phyloP scores from a whole-genome alignment of 2,329 filamentous ascomycete genomes.

The Alternaria infectoria region DNA sequence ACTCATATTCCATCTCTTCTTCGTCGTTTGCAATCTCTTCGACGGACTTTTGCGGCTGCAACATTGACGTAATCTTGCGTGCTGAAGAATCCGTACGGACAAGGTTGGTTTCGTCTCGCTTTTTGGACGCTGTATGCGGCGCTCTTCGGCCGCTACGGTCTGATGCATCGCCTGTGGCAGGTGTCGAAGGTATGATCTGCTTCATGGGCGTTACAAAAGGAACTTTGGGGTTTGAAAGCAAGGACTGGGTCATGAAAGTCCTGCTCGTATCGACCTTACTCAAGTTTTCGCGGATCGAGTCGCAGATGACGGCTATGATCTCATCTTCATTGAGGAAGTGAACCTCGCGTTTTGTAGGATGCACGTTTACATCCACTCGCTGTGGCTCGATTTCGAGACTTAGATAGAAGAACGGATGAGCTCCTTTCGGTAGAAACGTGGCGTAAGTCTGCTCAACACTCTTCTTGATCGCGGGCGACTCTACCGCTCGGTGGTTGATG shows the following conservation, averaged over 20 bases:
- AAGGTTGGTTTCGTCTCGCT: constrained; percentile 81
- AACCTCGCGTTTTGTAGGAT: constrained; percentile 95
- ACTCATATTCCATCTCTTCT: constrained; percentile 72
- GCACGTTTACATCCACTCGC: constrained; percentile 94
- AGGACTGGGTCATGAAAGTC: constrained; percentile 90
- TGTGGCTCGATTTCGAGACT: constrained; percentile 91
- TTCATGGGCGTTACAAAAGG: constrained; percentile 50
- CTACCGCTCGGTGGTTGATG: constrained; percentile 94
- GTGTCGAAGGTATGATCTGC: constrained; percentile 37
- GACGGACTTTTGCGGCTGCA: constrained; percentile 62
- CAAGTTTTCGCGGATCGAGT: constrained; percentile 76
- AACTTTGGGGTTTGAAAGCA: constrained; percentile 60
- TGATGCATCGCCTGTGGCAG: constrained; percentile 28
- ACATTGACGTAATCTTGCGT: constrained; percentile 97
- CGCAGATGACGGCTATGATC: constrained; percentile 85
- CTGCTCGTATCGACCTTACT: constrained; percentile 91
- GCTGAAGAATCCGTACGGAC: constrained; percentile 87
- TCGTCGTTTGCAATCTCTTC: constrained; percentile 36
- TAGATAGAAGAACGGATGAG: constrained; percentile 92
- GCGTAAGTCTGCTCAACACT: constrained; percentile 90
- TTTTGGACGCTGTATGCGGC: constrained; percentile 35
- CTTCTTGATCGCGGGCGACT: constrained; percentile 86
- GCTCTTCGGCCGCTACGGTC: constrained; percentile 39
- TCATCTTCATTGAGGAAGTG: constrained; percentile 98
- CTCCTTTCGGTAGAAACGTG: constrained; percentile 86